A percentile compares a stretch with the other conserved stretches of the same genome.
phyloP scores from a whole-genome alignment of 331 rosid genomes.

The Malus hybrid region DNA sequence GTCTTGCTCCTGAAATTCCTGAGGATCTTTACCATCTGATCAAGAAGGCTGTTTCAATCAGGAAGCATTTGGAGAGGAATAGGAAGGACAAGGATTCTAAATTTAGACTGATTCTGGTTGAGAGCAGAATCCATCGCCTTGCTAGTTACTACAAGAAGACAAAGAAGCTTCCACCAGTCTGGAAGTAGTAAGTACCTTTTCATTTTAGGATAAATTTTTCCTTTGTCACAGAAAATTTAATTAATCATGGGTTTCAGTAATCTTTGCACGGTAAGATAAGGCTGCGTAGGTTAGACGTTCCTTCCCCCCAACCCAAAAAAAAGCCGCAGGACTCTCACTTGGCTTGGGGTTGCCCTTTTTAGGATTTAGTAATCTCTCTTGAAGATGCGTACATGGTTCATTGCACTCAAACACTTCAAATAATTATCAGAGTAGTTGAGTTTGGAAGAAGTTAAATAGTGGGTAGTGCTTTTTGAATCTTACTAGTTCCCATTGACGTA shows the following conservation, averaged over 20 bases:
- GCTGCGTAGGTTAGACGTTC: too few species aligned
- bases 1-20: slow-evolving; percentile 17
- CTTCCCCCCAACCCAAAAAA: too few species aligned
- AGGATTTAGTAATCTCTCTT: neutral
- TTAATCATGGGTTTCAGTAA: neutral
- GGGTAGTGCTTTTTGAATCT: too few species aligned
- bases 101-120: slow-evolving; percentile 19
- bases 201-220: too few species aligned
- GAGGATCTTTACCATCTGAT: slow-evolving; percentile 22
- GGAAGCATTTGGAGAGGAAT: slow-evolving; percentile 23
- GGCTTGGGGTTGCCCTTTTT: too few species aligned
- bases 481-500: too few species aligned
- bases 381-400: neutral
- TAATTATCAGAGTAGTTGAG: too few species aligned
- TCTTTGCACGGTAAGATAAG: neutral
- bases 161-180: slow-evolving; percentile 22
- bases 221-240: neutral
- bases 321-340: too few species aligned
- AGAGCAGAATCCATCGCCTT: slow-evolving; percentile 19
- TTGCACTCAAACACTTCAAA: neutral
- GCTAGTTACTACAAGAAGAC: slow-evolving; percentile 23
- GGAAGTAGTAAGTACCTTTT: slow-evolving; percentile 10
- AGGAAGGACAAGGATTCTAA: slow-evolving; percentile 22
- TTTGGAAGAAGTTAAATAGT: neutral
- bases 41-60: slow-evolving; percentile 14